A percentile compares a stretch with the other conserved stretches of the same genome.
phyloP scores from a whole-genome alignment of 495 filamentous ascomycete genomes.

The Pseudomonodictys pantanalensis region DNA sequence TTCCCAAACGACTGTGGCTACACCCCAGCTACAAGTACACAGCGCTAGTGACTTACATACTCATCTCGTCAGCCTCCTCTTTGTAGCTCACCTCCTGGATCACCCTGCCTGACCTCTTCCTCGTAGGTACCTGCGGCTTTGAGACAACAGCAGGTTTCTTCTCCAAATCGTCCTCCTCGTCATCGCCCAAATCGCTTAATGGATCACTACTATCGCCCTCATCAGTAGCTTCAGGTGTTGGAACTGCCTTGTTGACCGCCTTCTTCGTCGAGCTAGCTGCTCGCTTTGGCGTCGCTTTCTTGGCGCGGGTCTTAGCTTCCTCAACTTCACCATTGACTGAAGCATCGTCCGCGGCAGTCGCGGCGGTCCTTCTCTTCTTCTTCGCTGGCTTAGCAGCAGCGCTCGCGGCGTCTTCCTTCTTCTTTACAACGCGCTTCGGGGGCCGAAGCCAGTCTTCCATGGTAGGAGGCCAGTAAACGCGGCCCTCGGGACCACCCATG shows the following conservation, averaged over 20 bases:
- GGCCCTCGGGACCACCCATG: constrained; percentile 82
- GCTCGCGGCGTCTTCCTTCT: constrained; percentile 54
- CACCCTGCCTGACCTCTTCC: constrained; percentile 18
- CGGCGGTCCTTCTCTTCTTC: constrained; percentile 31
- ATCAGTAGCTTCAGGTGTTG: constrained; percentile 31
- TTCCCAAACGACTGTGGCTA: neutral
- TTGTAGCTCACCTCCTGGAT: constrained; percentile 17
- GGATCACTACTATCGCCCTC: constrained; percentile 29
- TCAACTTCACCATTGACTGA: neutral
- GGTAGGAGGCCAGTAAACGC: constrained; percentile 89
- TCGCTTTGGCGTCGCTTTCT: constrained; percentile 25
- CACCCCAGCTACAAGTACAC: neutral
- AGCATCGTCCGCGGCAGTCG: constrained; percentile 1
- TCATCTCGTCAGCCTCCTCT: constrained; percentile 27
- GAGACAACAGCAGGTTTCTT: constrained; percentile 12
- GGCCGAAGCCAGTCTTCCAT: constrained; percentile 90
- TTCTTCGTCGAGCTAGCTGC: constrained; percentile 32
- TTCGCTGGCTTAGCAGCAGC: constrained; percentile 27
- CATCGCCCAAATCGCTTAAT: constrained; percentile 23
- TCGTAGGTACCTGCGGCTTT: constrained; percentile 2
- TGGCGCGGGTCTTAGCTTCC: constrained; percentile 6
- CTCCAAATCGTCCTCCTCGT: constrained; percentile 34
- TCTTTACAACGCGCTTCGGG: constrained; percentile 65
- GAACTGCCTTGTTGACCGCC: constrained; percentile 34
- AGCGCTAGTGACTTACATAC: too few species aligned